Evolutionary conservation across 2,329 filamentous ascomycete species (phyloP).

Genomic region (Aureobasidium lini): DNA sequence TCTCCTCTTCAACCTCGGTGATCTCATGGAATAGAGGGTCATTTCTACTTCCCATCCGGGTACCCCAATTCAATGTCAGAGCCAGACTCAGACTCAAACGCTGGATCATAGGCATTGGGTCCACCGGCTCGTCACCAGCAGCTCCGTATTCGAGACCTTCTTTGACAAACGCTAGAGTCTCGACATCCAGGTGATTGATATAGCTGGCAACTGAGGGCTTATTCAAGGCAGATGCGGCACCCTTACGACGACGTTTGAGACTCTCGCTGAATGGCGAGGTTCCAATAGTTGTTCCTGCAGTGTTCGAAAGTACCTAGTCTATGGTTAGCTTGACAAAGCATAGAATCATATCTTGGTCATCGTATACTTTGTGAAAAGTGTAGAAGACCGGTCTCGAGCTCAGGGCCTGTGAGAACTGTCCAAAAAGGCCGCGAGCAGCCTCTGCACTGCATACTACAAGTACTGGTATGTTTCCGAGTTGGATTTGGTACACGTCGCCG

Average conservation of each 20-base stretch:
- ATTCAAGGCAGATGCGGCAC: slow-evolving; percentile 58
- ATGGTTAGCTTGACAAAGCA: slow-evolving; percentile 7
- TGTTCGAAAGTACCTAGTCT: slow-evolving; percentile 52
- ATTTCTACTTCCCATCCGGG: slow-evolving; percentile 52
- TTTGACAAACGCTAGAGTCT: slow-evolving; percentile 55
- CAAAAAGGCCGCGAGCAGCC: slow-evolving; percentile 35
- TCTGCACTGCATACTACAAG: slow-evolving; percentile 38
- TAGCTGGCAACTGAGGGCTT: slow-evolving; percentile 57
- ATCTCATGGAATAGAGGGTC: slow-evolving; percentile 56
- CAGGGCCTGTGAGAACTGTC: slow-evolving; percentile 35
- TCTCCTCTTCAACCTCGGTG: slow-evolving; percentile 54
- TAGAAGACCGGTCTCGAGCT: slow-evolving; percentile 38
- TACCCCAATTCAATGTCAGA: slow-evolving; percentile 60
- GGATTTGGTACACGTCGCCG: slow-evolving; percentile 39
- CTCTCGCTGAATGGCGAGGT: slow-evolving; percentile 61
- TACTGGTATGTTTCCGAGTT: slow-evolving; percentile 38
- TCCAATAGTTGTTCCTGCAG: slow-evolving; percentile 60
- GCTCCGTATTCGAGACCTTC: slow-evolving; percentile 54
- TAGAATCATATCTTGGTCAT: not conserved
- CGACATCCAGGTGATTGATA: slow-evolving; percentile 54
- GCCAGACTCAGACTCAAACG: slow-evolving; percentile 55
- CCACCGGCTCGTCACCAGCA: slow-evolving; percentile 46
- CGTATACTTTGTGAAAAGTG: slow-evolving; percentile 37
- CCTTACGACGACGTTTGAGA: slow-evolving; percentile 56
- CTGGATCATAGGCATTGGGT: slow-evolving; percentile 63